A percentile compares a stretch with the other conserved stretches of the same genome.
These are phyloP conservation scores for Zymoseptoria tritici DNA, from an alignment of 2,329 filamentous ascomycete species.

Conservation along the genomic window DNA sequence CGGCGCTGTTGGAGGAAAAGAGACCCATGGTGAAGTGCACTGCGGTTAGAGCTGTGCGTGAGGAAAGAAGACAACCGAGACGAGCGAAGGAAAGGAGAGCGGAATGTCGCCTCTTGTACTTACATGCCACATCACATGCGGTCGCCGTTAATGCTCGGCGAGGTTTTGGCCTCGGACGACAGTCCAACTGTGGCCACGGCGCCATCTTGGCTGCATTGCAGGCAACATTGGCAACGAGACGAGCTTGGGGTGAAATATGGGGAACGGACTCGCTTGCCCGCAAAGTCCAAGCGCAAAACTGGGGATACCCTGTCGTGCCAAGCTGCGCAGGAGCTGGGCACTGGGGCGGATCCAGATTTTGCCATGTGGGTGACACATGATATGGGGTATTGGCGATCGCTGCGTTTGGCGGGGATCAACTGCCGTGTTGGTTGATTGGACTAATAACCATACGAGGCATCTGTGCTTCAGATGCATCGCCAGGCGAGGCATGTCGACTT, in stretches of 20 bases:
- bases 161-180: not conserved
- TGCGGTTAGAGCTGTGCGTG: not conserved
- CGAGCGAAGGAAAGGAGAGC: not conserved
- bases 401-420: not conserved
- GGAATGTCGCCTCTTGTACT: not conserved
- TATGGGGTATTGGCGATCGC: not conserved
- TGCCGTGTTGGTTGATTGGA: not conserved
- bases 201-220: not conserved
- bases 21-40: not conserved
- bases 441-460: not conserved
- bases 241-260: not conserved
- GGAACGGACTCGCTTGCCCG: not conserved
- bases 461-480: not conserved
- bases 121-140: not conserved
- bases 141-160: not conserved
- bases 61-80: not conserved
- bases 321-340: not conserved
- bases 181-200: not conserved
- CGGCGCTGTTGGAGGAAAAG: not conserved
- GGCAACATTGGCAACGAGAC: not conserved
- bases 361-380: not conserved
- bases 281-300: not conserved
- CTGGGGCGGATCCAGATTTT: not conserved
- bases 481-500: not conserved
- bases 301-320: not conserved